Percentiles rank a stretch among this genome's conserved stretches.
These are phyloP conservation scores for Hanseniaspora thailandica DNA, from an alignment of 805 yeast genomes.

Conservation along the genomic window DNA sequence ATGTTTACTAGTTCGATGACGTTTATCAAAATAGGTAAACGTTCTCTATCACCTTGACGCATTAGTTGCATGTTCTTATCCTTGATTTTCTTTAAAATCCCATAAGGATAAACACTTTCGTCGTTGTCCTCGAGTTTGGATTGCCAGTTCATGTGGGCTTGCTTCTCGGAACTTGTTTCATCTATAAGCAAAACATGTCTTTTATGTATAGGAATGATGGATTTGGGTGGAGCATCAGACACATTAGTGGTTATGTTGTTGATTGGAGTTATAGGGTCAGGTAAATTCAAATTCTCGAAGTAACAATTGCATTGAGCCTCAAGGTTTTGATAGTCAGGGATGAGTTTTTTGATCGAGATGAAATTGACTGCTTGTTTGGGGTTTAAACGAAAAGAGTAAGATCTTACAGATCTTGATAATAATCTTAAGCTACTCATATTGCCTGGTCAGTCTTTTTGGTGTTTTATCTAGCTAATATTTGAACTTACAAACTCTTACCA, in stretches of 20 bases:
- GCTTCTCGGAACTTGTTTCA: constrained; percentile 6
- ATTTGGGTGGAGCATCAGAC: background rate
- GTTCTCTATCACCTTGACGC: constrained; percentile 19
- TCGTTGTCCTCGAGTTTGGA: constrained; percentile 21
- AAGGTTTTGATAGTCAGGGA: background rate
- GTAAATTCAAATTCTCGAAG: constrained; percentile 15
- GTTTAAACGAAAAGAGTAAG: background rate
- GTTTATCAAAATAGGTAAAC: constrained; percentile 3
- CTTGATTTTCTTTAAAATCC: constrained; percentile 18
- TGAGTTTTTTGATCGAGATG: background rate
- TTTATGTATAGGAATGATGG: constrained; percentile 19
- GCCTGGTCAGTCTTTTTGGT: no score
- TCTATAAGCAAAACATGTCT: constrained; percentile 23
- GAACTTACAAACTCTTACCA: no score
- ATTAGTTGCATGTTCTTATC: constrained; percentile 15
- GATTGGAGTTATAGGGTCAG: constrained; percentile 16
- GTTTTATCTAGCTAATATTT: no score
- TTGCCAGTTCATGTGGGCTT: constrained; percentile 20
- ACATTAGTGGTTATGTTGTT: constrained; percentile 18
- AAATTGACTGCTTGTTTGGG: background rate
- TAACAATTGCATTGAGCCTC: constrained; percentile 19
- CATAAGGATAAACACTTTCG: constrained; percentile 20
- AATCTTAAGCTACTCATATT: no score
- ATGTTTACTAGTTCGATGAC: background rate
- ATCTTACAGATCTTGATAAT: background rate